A percentile compares a stretch with the other conserved stretches of the same genome.
These are phyloP conservation scores for Ananas comosus DNA, from an alignment of 176 grass and related monocot species.

Conservation along the genomic window DNA sequence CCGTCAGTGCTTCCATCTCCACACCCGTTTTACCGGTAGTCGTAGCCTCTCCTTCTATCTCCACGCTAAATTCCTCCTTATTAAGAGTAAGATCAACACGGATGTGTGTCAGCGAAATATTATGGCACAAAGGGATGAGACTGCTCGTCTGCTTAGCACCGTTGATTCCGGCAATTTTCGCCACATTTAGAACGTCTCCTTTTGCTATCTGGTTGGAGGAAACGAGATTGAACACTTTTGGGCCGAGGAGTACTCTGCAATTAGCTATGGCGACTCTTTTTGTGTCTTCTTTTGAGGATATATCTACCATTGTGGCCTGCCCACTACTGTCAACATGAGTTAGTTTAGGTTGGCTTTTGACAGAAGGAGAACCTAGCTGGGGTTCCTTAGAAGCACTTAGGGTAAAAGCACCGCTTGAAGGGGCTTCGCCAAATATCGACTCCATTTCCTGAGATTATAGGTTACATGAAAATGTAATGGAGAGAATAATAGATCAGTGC, in stretches of 20 bases:
- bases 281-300: constrained; percentile 64
- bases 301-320: constrained; percentile 81
- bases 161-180: constrained; percentile 91
- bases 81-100: constrained; percentile 82
- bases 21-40: constrained; percentile 61
- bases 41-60: constrained; percentile 75
- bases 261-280: constrained; percentile 66
- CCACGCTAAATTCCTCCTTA: constrained; percentile 63
- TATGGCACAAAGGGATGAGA: constrained; percentile 82
- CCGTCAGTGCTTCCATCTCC: constrained; percentile 96
- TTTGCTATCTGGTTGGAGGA: constrained; percentile 88
- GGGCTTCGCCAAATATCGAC: constrained; percentile 67
- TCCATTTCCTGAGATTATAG: constrained; percentile 64
- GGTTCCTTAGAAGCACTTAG: constrained; percentile 39
- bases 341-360: constrained; percentile 23
- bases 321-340: constrained; percentile 66
- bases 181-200: constrained; percentile 89
- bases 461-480: constrained; percentile 2
- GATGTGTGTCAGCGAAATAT: constrained; percentile 66
- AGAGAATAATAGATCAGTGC: constrained; percentile 5
- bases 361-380: constrained; percentile 1
- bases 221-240: constrained; percentile 68
- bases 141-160: constrained; percentile 87
- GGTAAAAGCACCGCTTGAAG: constrained; percentile 46
- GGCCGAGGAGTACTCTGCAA: constrained; percentile 69